phyloP scores from a whole-genome alignment of 164 flowering plant species.

The Warburgia ugandensis region DNA sequence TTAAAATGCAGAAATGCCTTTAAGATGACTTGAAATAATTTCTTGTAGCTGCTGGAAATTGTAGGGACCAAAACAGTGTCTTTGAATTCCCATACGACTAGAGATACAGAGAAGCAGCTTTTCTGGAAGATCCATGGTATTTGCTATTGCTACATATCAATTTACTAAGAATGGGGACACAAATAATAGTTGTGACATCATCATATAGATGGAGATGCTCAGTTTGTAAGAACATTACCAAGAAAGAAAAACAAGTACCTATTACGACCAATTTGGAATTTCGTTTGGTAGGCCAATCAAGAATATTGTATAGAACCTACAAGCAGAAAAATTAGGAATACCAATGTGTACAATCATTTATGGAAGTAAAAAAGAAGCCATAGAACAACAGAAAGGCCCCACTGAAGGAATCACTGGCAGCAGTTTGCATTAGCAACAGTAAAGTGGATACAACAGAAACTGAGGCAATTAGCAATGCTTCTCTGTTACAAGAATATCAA shows the following conservation, averaged over 20 bases:
- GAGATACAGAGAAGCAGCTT: constrained; percentile 97
- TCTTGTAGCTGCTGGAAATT: constrained; percentile 84
- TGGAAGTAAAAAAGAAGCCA: background rate
- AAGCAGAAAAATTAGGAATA: background rate
- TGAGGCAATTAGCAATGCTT: constrained; percentile 98
- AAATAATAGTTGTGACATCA: background rate
- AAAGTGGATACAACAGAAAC: constrained; percentile 10
- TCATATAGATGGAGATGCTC: background rate
- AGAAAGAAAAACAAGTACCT: constrained; percentile 35
- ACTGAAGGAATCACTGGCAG: background rate
- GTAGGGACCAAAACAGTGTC: constrained; percentile 92
- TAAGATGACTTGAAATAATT: constrained; percentile 76
- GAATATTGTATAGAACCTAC: constrained; percentile 91
- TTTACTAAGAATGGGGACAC: background rate
- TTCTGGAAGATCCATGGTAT: constrained; percentile 99
- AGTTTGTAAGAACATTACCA: too few relatives aligned
- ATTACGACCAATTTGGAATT: constrained; percentile 80
- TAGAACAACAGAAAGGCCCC: background rate
- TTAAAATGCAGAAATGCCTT: constrained; percentile 86
- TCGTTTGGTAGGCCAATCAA: constrained; percentile 95
- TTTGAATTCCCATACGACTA: constrained; percentile 93
- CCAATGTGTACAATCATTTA: background rate
- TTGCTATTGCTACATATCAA: constrained; percentile 67
- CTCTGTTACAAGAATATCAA: constrained; percentile 90
- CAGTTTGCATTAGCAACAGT: background rate